These are phyloP conservation scores for Fusarium tupiense DNA, from an alignment of 2,329 filamentous ascomycete species.

Conservation along the genomic window DNA sequence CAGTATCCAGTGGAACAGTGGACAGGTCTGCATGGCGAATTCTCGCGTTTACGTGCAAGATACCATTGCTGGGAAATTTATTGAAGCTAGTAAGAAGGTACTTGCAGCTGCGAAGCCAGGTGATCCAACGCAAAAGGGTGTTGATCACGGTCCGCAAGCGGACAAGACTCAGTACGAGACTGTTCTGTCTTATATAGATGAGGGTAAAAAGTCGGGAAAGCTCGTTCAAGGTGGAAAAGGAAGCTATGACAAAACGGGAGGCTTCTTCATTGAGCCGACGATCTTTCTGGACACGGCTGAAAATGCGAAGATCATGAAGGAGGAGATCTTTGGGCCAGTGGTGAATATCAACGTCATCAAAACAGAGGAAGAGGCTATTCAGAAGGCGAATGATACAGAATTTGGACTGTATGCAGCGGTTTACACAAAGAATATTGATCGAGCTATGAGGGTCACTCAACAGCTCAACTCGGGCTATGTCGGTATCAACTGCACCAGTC, in stretches of 20 bases:
- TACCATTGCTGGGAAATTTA: conserved; percentile 49
- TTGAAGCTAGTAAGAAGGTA: conserved; percentile 6
- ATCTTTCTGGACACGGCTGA: conserved; percentile 39
- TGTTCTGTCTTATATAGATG: conserved; percentile 20
- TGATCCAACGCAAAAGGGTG: not conserved
- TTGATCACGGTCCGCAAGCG: conserved; percentile 27
- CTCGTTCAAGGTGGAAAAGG: conserved; percentile 20
- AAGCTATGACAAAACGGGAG: conserved; percentile 1
- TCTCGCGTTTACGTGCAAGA: conserved; percentile 67
- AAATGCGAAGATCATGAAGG: conserved; percentile 60
- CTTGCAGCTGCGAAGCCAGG: conserved; percentile 5
- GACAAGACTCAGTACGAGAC: conserved; percentile 26
- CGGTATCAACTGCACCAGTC: conserved; percentile 61
- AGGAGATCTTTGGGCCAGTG: conserved; percentile 73
- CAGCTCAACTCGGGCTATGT: conserved; percentile 69
- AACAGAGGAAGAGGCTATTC: conserved; percentile 47
- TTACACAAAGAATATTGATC: conserved; percentile 63
- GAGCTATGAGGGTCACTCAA: conserved; percentile 57
- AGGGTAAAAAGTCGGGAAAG: conserved; percentile 21
- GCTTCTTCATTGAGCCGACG: conserved; percentile 28
- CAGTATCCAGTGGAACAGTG: conserved; percentile 62
- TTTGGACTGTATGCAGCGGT: conserved; percentile 67
- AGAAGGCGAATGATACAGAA: conserved; percentile 54
- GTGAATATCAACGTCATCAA: conserved; percentile 61
- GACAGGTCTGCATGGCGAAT: conserved; percentile 69